Conservation (phyloP, 2,329 filamentous ascomycete species). For the Xylaria digitata region DNA sequence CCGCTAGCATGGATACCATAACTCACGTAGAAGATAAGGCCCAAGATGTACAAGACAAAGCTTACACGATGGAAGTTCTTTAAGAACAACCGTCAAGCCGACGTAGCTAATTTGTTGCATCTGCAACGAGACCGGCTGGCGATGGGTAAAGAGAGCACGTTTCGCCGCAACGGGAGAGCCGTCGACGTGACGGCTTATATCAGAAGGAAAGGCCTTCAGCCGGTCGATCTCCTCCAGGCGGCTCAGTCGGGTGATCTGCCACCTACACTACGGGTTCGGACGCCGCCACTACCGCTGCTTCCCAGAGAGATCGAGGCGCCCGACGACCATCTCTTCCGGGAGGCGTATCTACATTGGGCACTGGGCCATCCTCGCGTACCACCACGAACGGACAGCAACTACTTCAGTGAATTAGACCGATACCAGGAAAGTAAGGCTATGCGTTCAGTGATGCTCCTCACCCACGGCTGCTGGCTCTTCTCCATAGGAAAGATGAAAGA, state of each 20-base stretch:
- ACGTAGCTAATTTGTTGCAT: conserved; percentile 47
- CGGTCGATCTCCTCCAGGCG: conserved; percentile 43
- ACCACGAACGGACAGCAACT: conserved; percentile 31
- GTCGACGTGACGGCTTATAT: conserved; percentile 48
- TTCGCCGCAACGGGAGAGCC: conserved; percentile 46
- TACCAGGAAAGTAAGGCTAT: conserved; percentile 45
- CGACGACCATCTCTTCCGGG: conserved; percentile 44
- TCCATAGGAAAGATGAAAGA: conserved; percentile 42
- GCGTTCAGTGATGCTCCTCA: conserved; percentile 42
- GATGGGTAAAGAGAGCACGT: conserved; percentile 47
- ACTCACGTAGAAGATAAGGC: conserved; percentile 37
- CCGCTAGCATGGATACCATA: background rate
- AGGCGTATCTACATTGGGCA: conserved; percentile 46
- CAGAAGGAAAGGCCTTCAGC: conserved; percentile 44
- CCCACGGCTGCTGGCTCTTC: conserved; percentile 47
- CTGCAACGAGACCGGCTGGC: conserved; percentile 44
- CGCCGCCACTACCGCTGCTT: conserved; percentile 40
- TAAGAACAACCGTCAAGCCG: conserved; percentile 49
- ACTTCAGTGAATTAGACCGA: conserved; percentile 41
- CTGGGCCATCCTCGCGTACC: conserved; percentile 34
- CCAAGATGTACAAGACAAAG: conserved; percentile 51
- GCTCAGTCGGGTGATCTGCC: conserved; percentile 45
- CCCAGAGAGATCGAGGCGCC: conserved; percentile 41
- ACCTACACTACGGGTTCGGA: conserved; percentile 45
- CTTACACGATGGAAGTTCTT: conserved; percentile 50